Percentiles rank a stretch among this genome's conserved stretches.
These are phyloP conservation scores for Tuber indicum DNA, from an alignment of 495 filamentous ascomycete genomes.

Conservation along the genomic window DNA sequence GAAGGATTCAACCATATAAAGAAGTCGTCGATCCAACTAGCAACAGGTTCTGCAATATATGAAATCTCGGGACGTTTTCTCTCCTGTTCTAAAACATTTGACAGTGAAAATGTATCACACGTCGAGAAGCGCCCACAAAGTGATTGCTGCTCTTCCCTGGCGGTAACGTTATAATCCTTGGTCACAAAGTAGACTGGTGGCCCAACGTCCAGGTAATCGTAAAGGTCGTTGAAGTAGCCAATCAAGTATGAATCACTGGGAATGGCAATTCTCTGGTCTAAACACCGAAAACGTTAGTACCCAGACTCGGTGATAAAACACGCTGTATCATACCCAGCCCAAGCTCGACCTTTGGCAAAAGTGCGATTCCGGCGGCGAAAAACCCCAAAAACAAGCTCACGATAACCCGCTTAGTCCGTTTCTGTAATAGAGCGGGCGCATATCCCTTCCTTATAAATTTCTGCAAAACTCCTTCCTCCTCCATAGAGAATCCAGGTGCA, in stretches of 20 bases:
- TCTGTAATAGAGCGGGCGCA: conserved; percentile 71
- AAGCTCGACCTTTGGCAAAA: conserved; percentile 76
- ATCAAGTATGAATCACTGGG: conserved; percentile 90
- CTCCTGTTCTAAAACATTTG: conserved; percentile 85
- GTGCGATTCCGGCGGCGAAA: conserved; percentile 73
- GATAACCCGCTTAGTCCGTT: conserved; percentile 66
- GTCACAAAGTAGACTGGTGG: conserved; percentile 97
- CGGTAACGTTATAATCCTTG: conserved; percentile 66
- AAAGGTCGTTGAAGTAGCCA: conserved; percentile 88
- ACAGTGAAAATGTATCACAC: conserved; percentile 72
- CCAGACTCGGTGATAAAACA: neutral
- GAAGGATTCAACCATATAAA: conserved; percentile 89
- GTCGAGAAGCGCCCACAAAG: conserved; percentile 87
- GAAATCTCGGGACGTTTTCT: conserved; percentile 83
- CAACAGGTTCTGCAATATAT: conserved; percentile 83
- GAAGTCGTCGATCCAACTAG: conserved; percentile 95
- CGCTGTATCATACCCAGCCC: conserved; percentile 51
- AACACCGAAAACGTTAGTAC: conserved; percentile 10
- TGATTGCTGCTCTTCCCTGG: conserved; percentile 66
- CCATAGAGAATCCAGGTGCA: conserved; percentile 48
- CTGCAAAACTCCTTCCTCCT: conserved; percentile 75
- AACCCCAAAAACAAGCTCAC: conserved; percentile 76
- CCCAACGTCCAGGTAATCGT: conserved; percentile 81
- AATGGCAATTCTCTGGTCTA: conserved; percentile 85
- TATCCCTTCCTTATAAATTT: conserved; percentile 82